Base-by-base conservation (phyloP, 148 eudicot species). In the Heliosperma pusillum region DNA sequence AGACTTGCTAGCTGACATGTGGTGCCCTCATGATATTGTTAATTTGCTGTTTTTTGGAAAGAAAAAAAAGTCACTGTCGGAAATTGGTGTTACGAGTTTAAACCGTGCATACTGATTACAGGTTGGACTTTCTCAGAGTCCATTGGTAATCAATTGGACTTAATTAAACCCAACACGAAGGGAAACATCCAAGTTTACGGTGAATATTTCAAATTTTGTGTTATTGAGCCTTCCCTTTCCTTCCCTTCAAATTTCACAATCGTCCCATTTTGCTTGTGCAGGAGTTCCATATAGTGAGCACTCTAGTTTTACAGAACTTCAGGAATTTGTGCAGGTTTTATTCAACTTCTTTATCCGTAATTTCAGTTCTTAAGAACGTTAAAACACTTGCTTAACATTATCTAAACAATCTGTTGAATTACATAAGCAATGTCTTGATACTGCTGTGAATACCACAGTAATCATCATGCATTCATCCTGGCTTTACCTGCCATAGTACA, bases 251-350 rank as follows among this genome's bases (percentile, higher is more conserved):
- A n/a, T 13, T 29, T 60, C 3, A 27, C 52, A 59, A 44, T 45
- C 15, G 61, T 21, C 63, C 12, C n/a, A 7, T 59, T 58, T 65
- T 57, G 19, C 44, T 64, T 27, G 10, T 78, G 77, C 86, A 89
- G 92, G 92, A 71, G 90, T 89, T 63, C 92, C 92, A 16, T 89
- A 89, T 56, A 89, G 92, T 69, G 92, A 89, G 80, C 92, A 89
- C 81, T 89, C 92, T 20, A 89, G 88, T 78, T 89, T 87, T 78
- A 79, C 77, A 70, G 92, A 89, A 73, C 78, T 89, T 44, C 83
- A 76, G 81, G 92, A 89, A 74, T 89, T 89, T 76, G 87, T 89
- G 36, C 77, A 89, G 92, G 92, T 89, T 53, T 73, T 79, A 52
- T 67, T 65, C 22, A 66, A 30, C 22, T 40, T 40, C 62, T 66